Evolutionary conservation across 2,329 filamentous ascomycete genomes (phyloP).

Genomic region (Teratosphaeria nubilosa): DNA sequence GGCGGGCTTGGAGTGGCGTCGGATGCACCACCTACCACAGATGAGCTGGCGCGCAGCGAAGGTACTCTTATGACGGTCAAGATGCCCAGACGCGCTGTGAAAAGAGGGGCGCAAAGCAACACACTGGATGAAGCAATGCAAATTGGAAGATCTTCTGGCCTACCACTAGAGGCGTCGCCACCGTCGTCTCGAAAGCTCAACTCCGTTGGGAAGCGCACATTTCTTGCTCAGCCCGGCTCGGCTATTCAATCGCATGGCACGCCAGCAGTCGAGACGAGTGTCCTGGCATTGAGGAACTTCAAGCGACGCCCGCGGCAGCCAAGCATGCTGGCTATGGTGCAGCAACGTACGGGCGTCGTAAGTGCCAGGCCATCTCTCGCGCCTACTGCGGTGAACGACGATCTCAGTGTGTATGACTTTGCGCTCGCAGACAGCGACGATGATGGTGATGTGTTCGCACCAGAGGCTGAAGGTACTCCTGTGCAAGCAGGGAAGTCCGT

Average conservation of each 20-base stretch:
- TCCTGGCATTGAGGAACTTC: slow-evolving; percentile 42
- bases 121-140: not conserved
- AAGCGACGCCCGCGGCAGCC: slow-evolving; percentile 39
- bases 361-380: slow-evolving; percentile 15
- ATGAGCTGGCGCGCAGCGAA: slow-evolving; percentile 19
- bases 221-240: slow-evolving; percentile 29
- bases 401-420: slow-evolving; percentile 20
- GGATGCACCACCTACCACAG: slow-evolving; percentile 10
- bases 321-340: slow-evolving; percentile 40
- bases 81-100: not conserved
- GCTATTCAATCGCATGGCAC: slow-evolving; percentile 34
- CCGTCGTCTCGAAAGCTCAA: slow-evolving; percentile 23
- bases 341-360: slow-evolving; percentile 23
- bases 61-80: slow-evolving; percentile 8
- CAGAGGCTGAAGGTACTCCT: slow-evolving; percentile 60
- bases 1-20: slow-evolving; percentile 14
- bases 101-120: not conserved
- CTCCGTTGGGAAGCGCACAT: slow-evolving; percentile 18
- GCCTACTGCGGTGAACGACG: slow-evolving; percentile 12
- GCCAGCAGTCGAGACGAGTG: slow-evolving; percentile 34
- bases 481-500: slow-evolving; percentile 35
- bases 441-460: slow-evolving; percentile 42
- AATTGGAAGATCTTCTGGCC: not conserved
- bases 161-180: slow-evolving; percentile 21
- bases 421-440: slow-evolving; percentile 7